Conservation (phyloP, 352 stramenopile species). For the Globisporangium nagaii region DNA sequence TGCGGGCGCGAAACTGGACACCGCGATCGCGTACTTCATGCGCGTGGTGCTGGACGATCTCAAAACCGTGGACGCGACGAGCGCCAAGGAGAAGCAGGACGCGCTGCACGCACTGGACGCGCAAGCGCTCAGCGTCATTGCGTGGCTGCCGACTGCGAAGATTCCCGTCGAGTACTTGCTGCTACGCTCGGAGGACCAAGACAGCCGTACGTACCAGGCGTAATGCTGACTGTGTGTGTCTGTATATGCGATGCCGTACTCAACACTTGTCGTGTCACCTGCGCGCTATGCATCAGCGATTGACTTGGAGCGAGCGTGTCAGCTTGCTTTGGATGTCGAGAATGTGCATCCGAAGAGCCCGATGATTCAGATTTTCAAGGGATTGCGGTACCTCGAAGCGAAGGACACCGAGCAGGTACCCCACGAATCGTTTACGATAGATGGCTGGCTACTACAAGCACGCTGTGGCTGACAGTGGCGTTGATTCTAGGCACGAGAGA, state of each 20-base stretch:
- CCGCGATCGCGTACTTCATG: slow-evolving; percentile 62
- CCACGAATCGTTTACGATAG: too few relatives aligned
- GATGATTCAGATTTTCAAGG: slow-evolving; percentile 47
- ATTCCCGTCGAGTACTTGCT: slow-evolving; percentile 62
- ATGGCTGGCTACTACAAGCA: too few relatives aligned
- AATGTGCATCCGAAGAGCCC: slow-evolving; percentile 33
- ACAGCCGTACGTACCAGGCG: slow-evolving; percentile 44
- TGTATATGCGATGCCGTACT: too few relatives aligned
- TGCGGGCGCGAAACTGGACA: slow-evolving; percentile 31
- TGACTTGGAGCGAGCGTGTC: slow-evolving; percentile 15
- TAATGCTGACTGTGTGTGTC: background rate
- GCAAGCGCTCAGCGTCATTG: slow-evolving; percentile 37
- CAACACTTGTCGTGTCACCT: too few relatives aligned
- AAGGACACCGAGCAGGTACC: slow-evolving; percentile 27
- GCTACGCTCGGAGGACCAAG: slow-evolving; percentile 63
- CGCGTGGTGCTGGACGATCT: slow-evolving; percentile 53
- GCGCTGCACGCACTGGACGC: slow-evolving; percentile 42
- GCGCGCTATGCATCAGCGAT: slow-evolving; percentile 36
- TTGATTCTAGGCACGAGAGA: slow-evolving; percentile 28
- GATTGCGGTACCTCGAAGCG: slow-evolving; percentile 15
- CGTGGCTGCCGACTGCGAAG: slow-evolving; percentile 55
- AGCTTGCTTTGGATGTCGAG: slow-evolving; percentile 23
- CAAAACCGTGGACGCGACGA: slow-evolving; percentile 22
- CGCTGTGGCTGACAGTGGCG: too few relatives aligned
- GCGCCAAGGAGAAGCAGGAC: slow-evolving; percentile 29